Conservation (phyloP, 495 filamentous ascomycete genomes). For the Penicillium manginii region DNA sequence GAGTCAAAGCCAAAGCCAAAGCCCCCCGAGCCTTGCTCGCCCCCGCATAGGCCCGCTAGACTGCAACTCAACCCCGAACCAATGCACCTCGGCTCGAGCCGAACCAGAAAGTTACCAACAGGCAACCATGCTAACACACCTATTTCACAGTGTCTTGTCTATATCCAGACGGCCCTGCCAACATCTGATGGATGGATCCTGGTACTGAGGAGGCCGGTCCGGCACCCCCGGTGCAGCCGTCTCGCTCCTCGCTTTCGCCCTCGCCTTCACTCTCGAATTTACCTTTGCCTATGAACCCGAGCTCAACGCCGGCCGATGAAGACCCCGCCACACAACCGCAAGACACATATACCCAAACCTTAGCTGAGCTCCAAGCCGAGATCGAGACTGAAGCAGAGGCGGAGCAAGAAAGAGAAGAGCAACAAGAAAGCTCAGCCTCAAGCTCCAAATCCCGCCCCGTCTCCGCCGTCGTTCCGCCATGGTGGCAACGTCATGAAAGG, state of each 20-base stretch:
- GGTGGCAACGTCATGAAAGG: constrained; percentile 54
- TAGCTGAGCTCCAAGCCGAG: too few relatives aligned
- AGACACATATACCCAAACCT: not conserved
- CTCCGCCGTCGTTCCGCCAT: constrained; percentile 52
- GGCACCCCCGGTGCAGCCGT: constrained; percentile 34
- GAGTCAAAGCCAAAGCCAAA: not conserved
- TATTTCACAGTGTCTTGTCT: not conserved
- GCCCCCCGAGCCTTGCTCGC: not conserved
- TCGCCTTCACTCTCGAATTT: constrained; percentile 2
- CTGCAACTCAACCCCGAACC: constrained; percentile 4
- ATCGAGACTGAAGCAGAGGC: not conserved
- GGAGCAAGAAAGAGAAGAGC: constrained; percentile 1
- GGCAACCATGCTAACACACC: not conserved
- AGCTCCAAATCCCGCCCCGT: constrained; percentile 37
- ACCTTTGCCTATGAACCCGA: not conserved
- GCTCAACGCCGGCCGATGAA: constrained; percentile 6
- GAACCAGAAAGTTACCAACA: not conserved
- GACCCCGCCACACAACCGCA: not conserved
- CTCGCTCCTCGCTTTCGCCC: constrained; percentile 27
- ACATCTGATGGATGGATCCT: constrained; percentile 55
- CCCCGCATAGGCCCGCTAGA: constrained; percentile 18
- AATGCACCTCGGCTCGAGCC: constrained; percentile 10
- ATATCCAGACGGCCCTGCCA: constrained; percentile 4
- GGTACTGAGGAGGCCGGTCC: constrained; percentile 47
- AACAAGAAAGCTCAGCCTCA: constrained; percentile 8